Evolutionary conservation across 2,329 filamentous ascomycete genomes (phyloP).

Genomic region (Colletotrichum sp.): DNA sequence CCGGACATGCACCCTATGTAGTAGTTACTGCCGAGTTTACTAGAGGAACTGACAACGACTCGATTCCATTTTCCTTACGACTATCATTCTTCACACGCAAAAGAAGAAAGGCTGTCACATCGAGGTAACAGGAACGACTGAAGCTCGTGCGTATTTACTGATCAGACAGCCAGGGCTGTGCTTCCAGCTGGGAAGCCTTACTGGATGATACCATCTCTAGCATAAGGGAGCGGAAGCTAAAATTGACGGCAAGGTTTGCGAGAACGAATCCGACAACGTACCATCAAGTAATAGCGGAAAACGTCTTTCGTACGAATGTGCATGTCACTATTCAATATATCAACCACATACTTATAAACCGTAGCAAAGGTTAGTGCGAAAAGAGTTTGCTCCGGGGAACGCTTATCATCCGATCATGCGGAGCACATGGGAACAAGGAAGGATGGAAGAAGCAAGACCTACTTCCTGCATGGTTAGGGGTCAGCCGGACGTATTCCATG

Average conservation of each 20-base stretch:
- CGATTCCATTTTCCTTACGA: too few relatives aligned
- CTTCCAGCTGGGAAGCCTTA: rapidly evolving
- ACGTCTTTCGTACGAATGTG: background rate
- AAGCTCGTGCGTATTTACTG: rapidly evolving
- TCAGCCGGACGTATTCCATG: background rate
- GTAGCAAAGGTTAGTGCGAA: background rate
- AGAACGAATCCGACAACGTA: background rate
- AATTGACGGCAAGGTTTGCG: background rate
- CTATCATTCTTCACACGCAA: background rate
- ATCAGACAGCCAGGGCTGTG: rapidly evolving
- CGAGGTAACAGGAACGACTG: background rate
- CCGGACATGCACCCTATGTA: rapidly evolving
- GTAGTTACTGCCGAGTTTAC: rapidly evolving
- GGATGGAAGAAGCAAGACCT: background rate
- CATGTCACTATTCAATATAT: background rate
- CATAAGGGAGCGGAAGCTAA: background rate
- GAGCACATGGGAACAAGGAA: background rate
- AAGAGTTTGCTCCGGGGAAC: background rate
- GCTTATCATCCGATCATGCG: background rate
- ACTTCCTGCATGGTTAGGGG: background rate
- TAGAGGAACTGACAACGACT: background rate
- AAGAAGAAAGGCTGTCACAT: background rate
- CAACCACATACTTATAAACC: background rate
- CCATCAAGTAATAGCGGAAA: background rate
- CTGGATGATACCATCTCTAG: background rate